phyloP scores from a whole-genome alignment of 495 filamentous ascomycete genomes.

The Evansstolkia leycettana region DNA sequence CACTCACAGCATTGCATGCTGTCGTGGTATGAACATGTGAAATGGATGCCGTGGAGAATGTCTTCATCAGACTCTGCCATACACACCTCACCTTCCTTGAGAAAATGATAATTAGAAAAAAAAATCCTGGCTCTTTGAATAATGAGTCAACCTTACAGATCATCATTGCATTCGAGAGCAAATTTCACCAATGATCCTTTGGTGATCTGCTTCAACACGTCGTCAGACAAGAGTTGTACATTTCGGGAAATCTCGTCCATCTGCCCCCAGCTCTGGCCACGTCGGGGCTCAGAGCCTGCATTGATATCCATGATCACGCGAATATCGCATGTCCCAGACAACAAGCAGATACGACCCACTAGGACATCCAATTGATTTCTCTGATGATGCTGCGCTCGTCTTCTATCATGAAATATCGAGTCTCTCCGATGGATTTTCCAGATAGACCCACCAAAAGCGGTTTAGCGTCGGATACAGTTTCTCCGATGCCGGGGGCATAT shows the following conservation, averaged over 20 bases:
- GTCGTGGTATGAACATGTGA: conserved; percentile 27
- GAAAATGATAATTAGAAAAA: conserved; percentile 10
- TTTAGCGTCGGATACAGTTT: conserved; percentile 17
- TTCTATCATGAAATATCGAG: conserved; percentile 8
- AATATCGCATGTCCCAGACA: conserved; percentile 9
- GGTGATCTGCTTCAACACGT: conserved; percentile 23
- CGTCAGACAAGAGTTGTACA: conserved; percentile 27
- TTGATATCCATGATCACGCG: conserved; percentile 15
- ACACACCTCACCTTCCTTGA: conserved; percentile 23
- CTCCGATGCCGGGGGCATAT: conserved; percentile 9
- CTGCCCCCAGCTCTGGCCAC: conserved; percentile 5
- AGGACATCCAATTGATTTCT: background rate
- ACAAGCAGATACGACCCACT: conserved; percentile 2
- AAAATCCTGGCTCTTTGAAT: no score
- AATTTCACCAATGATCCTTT: conserved; percentile 30
- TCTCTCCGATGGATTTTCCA: conserved; percentile 11
- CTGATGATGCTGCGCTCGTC: conserved; percentile 5
- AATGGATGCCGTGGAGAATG: conserved; percentile 24
- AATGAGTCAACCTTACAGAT: conserved; percentile 15
- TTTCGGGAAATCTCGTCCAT: conserved; percentile 25
- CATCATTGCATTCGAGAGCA: conserved; percentile 19
- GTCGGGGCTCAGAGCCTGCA: conserved; percentile 4
- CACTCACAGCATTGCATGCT: conserved; percentile 33
- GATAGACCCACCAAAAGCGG: conserved; percentile 13
- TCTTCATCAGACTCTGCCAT: conserved; percentile 25